Evolutionary conservation across 345 rosid species (phyloP), one percentile per base, ranked within the genome.

Genomic region (Leavenworthia alabamica): DNA sequence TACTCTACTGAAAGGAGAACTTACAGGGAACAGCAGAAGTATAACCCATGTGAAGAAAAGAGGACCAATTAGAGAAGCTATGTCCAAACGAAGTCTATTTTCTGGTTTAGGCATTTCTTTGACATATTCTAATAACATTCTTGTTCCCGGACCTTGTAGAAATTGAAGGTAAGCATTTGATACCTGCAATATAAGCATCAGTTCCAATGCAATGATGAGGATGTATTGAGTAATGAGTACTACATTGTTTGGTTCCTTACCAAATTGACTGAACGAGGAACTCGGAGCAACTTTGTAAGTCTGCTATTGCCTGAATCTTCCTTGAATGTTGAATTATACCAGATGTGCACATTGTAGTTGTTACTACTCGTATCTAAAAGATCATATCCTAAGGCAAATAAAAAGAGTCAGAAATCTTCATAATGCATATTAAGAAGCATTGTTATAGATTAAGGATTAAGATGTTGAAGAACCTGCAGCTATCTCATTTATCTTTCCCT

Each of bases 21-120:
- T 93, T 79, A 93, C 99, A 28, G 97, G 94, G 73, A 93, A 90
- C 29, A 89, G 86, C 60, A 82, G 95, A 60, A 72, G 72, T 28
- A 72, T 35, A 29, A 72, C 76, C 76, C 72, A 72, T 44, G 72
- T 44, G 40, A 93, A 93, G 86, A 93, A 89, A 65, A 93, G 82
- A 7, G 96, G 75, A 24, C 99, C 97, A 62, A 93, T 77, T 36
- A 85, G 58, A 68, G 97, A 89, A 32, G 97, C 72, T 0, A 87
- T 61, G 66, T 93, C 99, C 36, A 87, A 48, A 56, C 74, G 79
- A 22, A 77, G 19, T 28, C 69, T 39, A 17, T 74, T 77, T 72
- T 43, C 76, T 55, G 62, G 45, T 73, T 87, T 80, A 32, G 99
- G 97, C 90, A 86, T 78, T 80, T 87, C 96, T 75, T 87, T 87